phyloP scores from a whole-genome alignment of 331 rosid genomes.

The Quercus lobata region DNA sequence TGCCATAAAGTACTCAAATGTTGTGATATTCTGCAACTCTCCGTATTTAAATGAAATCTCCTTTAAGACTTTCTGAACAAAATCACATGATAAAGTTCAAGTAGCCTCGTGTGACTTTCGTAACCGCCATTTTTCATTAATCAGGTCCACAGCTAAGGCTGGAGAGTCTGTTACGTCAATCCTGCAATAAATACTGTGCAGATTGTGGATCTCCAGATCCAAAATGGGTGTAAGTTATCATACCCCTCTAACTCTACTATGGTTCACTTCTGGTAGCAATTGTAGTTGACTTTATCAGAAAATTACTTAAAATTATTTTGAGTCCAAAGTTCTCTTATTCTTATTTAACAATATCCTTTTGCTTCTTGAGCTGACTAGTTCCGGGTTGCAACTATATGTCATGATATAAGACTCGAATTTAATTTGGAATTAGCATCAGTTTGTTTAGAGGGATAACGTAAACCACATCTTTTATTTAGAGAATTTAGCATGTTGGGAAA shows the following conservation, averaged over 20 bases:
- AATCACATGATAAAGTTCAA: neutral
- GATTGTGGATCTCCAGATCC: slow-evolving; percentile 95
- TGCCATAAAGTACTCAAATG: neutral
- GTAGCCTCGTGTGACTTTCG: neutral
- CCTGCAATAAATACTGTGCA: slow-evolving; percentile 65
- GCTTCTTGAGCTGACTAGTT: no score
- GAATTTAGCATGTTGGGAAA: no score
- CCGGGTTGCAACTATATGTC: no score
- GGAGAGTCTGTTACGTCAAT: slow-evolving; percentile 43
- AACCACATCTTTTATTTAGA: no score
- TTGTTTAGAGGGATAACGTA: no score
- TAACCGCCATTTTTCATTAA: slow-evolving; percentile 12
- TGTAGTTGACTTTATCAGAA: neutral
- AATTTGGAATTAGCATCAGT: no score
- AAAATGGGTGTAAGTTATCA: slow-evolving; percentile 87
- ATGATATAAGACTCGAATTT: no score
- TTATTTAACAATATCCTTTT: no score
- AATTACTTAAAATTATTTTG: neutral
- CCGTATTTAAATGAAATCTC: neutral
- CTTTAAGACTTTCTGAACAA: neutral
- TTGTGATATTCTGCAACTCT: neutral
- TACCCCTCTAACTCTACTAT: neutral
- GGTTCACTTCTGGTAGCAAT: neutral
- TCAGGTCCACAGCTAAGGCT: slow-evolving; percentile 71
- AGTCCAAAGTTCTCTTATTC: no score